Base-by-base conservation (phyloP, 2,329 filamentous ascomycete species). In the Amauroascus niger region DNA sequence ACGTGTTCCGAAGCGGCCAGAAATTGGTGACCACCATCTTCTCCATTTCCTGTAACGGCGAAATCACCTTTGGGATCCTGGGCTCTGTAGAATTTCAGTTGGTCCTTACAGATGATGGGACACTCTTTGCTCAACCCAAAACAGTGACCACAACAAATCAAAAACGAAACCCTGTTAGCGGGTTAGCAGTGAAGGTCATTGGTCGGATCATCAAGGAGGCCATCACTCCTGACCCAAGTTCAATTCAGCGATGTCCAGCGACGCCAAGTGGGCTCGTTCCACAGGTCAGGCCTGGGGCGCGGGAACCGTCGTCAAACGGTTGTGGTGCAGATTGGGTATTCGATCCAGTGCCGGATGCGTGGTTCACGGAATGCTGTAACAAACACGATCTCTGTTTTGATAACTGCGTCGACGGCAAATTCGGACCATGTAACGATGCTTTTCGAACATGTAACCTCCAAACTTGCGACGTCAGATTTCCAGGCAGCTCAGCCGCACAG, bases 231-330 rank as follows among this genome's bases (percentile, higher is more conserved):
- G 41, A 45, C 20, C 41, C 41, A 3, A 45, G 41, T 13, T 45
- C 41, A 2, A 45, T 45, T 45, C 41, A 45, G 41, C 41, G 41
- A 30, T 45, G 41, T 45, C 41, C 41, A n/a, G 41, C 41, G 28
- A 45, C 22, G n/a, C 41, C 41, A 26, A 45, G 22, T 26, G 41
- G 41, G 14, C 41, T 45, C n/a, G 6, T 28, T 45, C 22, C 41
- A 45, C 41, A 13, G 41, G 41, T 45, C 9, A 13, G 22, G n/a
- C 41, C 41, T 28, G 41, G 41, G 11, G 41, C 41, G 41, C 41
- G 41, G 22, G 41, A 45, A 30, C 41, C 41, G 13, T 45, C 24
- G 2, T 28, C 41, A 14, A 45, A 45, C 24, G 41, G 41, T n/a
- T 45, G 41, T 20, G 41, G 41, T n/a, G 41, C 41, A 26, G 41